Base-by-base conservation (phyloP, 306 rosid species). In the Dalbergia cultrata region DNA sequence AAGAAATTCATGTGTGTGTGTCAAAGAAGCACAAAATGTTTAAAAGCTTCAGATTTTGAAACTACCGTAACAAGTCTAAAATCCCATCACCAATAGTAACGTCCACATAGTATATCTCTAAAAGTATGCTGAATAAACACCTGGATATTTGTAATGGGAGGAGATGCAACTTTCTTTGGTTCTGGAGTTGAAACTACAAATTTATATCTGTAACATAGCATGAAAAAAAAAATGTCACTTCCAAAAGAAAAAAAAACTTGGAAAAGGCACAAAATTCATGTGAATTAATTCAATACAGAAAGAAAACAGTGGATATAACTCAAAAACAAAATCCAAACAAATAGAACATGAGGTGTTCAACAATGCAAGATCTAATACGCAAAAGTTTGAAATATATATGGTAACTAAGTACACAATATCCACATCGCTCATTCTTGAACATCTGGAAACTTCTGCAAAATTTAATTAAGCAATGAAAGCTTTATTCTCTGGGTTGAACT, bases 101-200 rank as follows among this genome's bases (percentile, higher is more conserved):
- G 71, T 66, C 57, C 58, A 73, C 74, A 39, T 13, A 59, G 39
- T 54, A 74, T 21, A 63, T 58, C 61, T 59, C 54, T 37, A 53
- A 45, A 53, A 39, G 7, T 54, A 67, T 47, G 63, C 13, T 67
- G 50, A 64, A 71, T 72, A 61, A 43, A 43, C 44, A 93, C 99
- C 99, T 96, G 99, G 80, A 96, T 90, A 75, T 96, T 96, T 60
- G 97, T 90, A 70, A 96, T 88, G 61, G 92, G 85, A 65, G 98
- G 97, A 75, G 99, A 96, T 31, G 54, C 89, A 57, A 91, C 85
- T 87, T 90, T 96, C 87, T 83, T 96, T 53, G 99, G 99, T 76
- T 92, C 99, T 49, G 97, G 85, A 26, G 90, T 96, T 19, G 98
- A 90, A 86, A 96, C 92, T 60, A 96, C 99, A 83, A 96, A 88